These are phyloP conservation scores for Colletotrichum tanaceti DNA, from an alignment of 2,329 filamentous ascomycete genomes.

Conservation along the genomic window DNA sequence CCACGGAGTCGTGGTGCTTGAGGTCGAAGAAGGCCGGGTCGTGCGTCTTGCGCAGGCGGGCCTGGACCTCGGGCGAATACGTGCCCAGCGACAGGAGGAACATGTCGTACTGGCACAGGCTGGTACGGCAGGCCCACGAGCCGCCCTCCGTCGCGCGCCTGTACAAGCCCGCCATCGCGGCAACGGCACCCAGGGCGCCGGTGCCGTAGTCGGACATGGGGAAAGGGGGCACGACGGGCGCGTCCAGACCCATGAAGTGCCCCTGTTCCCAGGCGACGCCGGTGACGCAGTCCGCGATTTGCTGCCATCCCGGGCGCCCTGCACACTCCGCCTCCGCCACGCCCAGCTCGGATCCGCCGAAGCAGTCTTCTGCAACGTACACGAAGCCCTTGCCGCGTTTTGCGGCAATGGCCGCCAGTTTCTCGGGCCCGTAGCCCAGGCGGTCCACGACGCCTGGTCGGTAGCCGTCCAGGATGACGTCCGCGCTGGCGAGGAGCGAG, in stretches of 20 bases:
- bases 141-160: slow-evolving; percentile 49
- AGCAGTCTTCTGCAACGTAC: slow-evolving; percentile 73
- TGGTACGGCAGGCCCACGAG: slow-evolving; percentile 51
- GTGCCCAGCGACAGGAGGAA: slow-evolving; percentile 55
- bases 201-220: slow-evolving; percentile 61
- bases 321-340: slow-evolving; percentile 61
- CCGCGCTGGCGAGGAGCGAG: slow-evolving; percentile 64
- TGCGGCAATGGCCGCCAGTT: slow-evolving; percentile 60
- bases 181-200: slow-evolving; percentile 49
- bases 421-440: slow-evolving; percentile 66
- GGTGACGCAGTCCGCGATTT: slow-evolving; percentile 71
- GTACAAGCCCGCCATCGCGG: slow-evolving; percentile 50
- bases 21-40: slow-evolving; percentile 64
- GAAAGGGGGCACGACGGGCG: slow-evolving; percentile 69
- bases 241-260: slow-evolving; percentile 62
- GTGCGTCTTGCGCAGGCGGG: slow-evolving; percentile 59
- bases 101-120: slow-evolving; percentile 52
- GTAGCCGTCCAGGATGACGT: slow-evolving; percentile 73
- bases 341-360: slow-evolving; percentile 63
- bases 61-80: slow-evolving; percentile 60
- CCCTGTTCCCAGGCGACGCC: slow-evolving; percentile 65
- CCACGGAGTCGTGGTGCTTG: slow-evolving; percentile 67
- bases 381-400: slow-evolving; percentile 67
- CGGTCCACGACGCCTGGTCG: slow-evolving; percentile 68
- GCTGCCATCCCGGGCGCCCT: slow-evolving; percentile 70